Conservation (phyloP, 1,139 yeast species). For the Kodamaea sp. region DNA sequence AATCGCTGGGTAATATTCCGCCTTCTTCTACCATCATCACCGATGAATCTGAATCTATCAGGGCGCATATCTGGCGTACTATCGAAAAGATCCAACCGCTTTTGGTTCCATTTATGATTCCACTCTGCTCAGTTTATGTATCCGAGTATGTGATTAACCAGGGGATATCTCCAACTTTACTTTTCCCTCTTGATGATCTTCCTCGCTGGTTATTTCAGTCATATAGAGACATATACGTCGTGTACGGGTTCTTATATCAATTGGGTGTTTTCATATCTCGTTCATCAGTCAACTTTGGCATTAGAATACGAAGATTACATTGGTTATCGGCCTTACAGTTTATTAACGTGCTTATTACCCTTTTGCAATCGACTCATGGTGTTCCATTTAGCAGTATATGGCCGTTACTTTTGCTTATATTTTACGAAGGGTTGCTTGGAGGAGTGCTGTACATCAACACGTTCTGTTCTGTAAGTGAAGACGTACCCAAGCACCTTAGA, state of each 20-base stretch:
- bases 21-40: not conserved
- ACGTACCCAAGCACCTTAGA: slow-evolving; percentile 49
- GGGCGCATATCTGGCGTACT: slow-evolving; percentile 34
- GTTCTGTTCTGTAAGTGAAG: slow-evolving; percentile 71
- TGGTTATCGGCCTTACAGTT: slow-evolving; percentile 64
- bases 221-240: slow-evolving; percentile 85
- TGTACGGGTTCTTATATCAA: slow-evolving; percentile 90
- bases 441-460: slow-evolving; percentile 91
- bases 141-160: slow-evolving; percentile 89
- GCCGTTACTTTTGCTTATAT: slow-evolving; percentile 56
- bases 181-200: slow-evolving; percentile 67
- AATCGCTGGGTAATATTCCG: too few relatives aligned
- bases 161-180: slow-evolving; percentile 82
- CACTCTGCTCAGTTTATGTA: slow-evolving; percentile 76
- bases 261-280: slow-evolving; percentile 89
- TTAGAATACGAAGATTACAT: slow-evolving; percentile 58
- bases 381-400: slow-evolving; percentile 57
- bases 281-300: slow-evolving; percentile 65
- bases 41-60: not conserved
- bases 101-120: slow-evolving; percentile 72
- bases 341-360: slow-evolving; percentile 55
- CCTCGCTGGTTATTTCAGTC: slow-evolving; percentile 57
- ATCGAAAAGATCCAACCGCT: slow-evolving; percentile 46
- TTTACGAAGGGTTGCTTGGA: slow-evolving; percentile 87
- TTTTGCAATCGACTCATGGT: slow-evolving; percentile 62